phyloP scores from a whole-genome alignment of 2,329 filamentous ascomycete species.

The Xylaria sp. region DNA sequence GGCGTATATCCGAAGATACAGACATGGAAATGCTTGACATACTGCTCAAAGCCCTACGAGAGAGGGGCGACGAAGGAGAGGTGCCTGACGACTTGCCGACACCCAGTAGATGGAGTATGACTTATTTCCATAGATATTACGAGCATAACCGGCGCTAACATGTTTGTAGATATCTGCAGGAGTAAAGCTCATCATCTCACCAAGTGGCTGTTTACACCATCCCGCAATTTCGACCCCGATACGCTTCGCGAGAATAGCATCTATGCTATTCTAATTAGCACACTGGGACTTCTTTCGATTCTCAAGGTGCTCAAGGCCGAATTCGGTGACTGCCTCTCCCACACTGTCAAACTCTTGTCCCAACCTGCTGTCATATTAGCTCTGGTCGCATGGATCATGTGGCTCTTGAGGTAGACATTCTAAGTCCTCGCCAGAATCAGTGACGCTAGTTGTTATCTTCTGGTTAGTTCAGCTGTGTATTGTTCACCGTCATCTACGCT shows the following conservation, averaged over 20 bases:
- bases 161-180: background rate
- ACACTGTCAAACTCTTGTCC: conserved; percentile 17
- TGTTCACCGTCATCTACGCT: background rate
- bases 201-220: conserved; percentile 26
- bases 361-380: conserved; percentile 20
- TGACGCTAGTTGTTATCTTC: too few relatives aligned
- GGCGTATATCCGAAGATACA: conserved; percentile 24
- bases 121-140: background rate
- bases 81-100: background rate
- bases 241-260: conserved; percentile 24
- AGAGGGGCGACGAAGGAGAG: conserved; percentile 19
- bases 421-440: background rate
- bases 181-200: conserved; percentile 2
- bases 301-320: conserved; percentile 24
- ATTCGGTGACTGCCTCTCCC: conserved; percentile 6
- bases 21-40: conserved; percentile 32
- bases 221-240: conserved; percentile 18
- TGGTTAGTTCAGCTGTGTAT: background rate
- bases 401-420: conserved; percentile 4
- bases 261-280: conserved; percentile 23
- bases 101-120: conserved; percentile 8
- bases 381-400: conserved; percentile 17
- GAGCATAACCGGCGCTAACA: background rate
- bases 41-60: conserved; percentile 27
- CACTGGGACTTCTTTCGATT: conserved; percentile 19